Conservation (phyloP, 2,329 filamentous ascomycete genomes). For the Talaromyces sp. region DNA sequence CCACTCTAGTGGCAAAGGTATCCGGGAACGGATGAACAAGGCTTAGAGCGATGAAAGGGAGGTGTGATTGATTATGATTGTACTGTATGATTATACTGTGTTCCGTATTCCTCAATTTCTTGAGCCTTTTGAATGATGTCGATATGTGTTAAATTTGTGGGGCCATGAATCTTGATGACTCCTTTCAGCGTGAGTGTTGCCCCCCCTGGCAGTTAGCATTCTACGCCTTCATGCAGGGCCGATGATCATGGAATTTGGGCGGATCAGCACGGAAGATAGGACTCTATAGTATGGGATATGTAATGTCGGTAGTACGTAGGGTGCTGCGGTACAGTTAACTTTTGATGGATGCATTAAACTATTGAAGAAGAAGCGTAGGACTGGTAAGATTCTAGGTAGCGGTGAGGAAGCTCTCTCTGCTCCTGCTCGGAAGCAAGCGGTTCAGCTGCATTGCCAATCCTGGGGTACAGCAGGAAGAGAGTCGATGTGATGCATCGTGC, state of each 20-base stretch:
- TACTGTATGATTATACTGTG: too few species aligned
- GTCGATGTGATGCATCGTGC: slow-evolving; percentile 10
- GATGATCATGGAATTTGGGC: neutral
- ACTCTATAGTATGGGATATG: neutral
- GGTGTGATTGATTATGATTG: too few species aligned
- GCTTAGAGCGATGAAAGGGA: neutral
- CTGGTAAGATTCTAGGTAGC: slow-evolving; percentile 9
- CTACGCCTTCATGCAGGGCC: slow-evolving; percentile 14
- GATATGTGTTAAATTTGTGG: slow-evolving; percentile 25
- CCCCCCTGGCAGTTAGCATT: slow-evolving; percentile 11
- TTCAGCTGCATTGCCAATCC: slow-evolving; percentile 22
- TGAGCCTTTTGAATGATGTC: slow-evolving; percentile 21
- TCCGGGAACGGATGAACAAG: neutral
- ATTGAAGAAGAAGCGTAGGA: slow-evolving; percentile 2
- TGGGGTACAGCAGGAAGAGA: slow-evolving; percentile 24
- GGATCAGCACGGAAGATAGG: too few species aligned
- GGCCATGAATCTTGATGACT: slow-evolving; percentile 7
- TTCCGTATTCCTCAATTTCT: neutral
- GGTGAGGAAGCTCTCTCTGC: slow-evolving; percentile 5
- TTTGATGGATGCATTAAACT: neutral
- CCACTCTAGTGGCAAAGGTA: slow-evolving; percentile 7
- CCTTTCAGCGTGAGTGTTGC: neutral
- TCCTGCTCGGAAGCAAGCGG: slow-evolving; percentile 9
- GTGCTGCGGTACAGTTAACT: neutral
- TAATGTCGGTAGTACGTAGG: neutral